Conservation (phyloP, 2,329 filamentous ascomycete species). For the Celoporthe dispersa region DNA sequence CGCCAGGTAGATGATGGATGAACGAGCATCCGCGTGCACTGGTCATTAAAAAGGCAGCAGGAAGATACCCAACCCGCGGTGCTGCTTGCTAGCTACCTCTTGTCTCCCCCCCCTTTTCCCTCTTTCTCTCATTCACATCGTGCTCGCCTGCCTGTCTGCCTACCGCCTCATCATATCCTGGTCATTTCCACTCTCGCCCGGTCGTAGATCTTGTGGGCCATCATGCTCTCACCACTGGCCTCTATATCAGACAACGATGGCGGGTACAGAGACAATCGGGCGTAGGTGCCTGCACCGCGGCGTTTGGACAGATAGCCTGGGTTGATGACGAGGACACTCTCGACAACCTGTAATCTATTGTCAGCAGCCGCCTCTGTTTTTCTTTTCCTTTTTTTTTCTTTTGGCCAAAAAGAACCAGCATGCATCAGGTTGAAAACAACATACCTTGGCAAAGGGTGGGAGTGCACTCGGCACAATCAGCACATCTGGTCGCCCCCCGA, state of each 20-base stretch:
- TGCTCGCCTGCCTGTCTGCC: background rate
- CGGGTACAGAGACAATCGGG: slow-evolving; percentile 75
- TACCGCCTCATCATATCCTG: slow-evolving; percentile 61
- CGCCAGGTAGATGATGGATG: slow-evolving; percentile 36
- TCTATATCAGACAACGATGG: slow-evolving; percentile 64
- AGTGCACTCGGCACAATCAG: slow-evolving; percentile 81
- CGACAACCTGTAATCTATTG: slow-evolving; percentile 70
- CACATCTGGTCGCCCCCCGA: slow-evolving; percentile 83
- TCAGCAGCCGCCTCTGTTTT: slow-evolving; percentile 18
- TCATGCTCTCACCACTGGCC: slow-evolving; percentile 56
- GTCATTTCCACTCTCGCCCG: slow-evolving; percentile 86
- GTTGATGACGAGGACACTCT: slow-evolving; percentile 88
- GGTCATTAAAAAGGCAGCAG: slow-evolving; percentile 6
- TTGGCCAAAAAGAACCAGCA: background rate
- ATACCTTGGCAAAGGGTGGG: slow-evolving; percentile 85
- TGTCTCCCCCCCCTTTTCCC: background rate
- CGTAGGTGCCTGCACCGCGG: slow-evolving; percentile 82
- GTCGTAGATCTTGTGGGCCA: slow-evolving; percentile 79
- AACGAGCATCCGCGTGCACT: background rate
- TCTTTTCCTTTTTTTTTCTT: background rate
- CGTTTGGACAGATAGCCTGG: slow-evolving; percentile 87
- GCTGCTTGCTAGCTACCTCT: background rate
- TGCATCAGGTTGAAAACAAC: slow-evolving; percentile 33
- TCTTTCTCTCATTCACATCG: background rate
- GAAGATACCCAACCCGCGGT: slow-evolving; percentile 33